Percentiles rank a stretch among this genome's conserved stretches.
Evolutionary conservation across 345 rosid genomes (phyloP).

Genomic region (Dimocarpus longan): DNA sequence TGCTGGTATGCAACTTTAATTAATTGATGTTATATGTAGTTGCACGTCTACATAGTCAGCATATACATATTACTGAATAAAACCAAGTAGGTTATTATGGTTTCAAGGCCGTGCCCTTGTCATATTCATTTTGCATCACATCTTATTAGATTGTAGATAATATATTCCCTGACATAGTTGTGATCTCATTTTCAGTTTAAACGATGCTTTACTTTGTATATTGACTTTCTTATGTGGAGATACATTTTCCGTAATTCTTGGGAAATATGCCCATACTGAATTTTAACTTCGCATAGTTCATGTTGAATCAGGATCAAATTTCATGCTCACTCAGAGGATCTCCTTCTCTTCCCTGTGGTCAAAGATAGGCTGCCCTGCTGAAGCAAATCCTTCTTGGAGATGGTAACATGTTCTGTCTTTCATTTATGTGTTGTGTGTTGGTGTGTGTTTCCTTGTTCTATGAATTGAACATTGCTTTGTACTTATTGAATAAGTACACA

Average conservation of each 20-base stretch:
- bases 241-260: not conserved
- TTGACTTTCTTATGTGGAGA: not conserved
- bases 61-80: not conserved
- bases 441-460: not conserved
- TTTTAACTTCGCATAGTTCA: not conserved
- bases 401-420: conserved; percentile 51
- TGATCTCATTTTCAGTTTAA: not conserved
- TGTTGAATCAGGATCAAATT: conserved; percentile 35
- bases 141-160: not conserved
- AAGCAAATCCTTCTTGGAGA: conserved; percentile 80
- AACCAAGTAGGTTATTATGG: not conserved
- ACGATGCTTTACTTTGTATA: not conserved
- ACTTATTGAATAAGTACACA: no score
- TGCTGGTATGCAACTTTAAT: conserved; percentile 47
- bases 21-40: not conserved
- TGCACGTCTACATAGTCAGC: not conserved
- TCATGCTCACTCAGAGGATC: conserved; percentile 13
- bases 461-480: not conserved
- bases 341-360: conserved; percentile 38
- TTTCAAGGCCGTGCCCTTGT: not conserved
- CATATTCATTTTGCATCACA: not conserved
- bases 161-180: not conserved
- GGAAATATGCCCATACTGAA: not conserved
- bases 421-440: not conserved
- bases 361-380: conserved; percentile 62